Evolutionary conservation across 2,329 filamentous ascomycete genomes (phyloP).

Genomic region (Leptographium flavum): DNA sequence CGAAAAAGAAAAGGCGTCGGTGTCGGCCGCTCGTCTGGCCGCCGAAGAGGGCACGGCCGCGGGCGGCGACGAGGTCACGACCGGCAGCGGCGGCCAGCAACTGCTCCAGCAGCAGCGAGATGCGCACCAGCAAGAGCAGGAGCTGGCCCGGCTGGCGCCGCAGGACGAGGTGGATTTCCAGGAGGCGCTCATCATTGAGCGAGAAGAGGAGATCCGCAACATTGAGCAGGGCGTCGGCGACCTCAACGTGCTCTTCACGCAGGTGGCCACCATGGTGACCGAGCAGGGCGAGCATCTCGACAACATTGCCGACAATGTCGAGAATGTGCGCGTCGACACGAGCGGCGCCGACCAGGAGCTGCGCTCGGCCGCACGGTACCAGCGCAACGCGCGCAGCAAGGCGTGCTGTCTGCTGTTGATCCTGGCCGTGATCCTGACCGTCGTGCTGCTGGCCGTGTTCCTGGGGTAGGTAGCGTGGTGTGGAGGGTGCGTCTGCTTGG

Average conservation of each 20-base stretch:
- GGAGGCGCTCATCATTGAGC: conserved; percentile 86
- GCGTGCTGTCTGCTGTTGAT: conserved; percentile 86
- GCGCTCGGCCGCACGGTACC: conserved; percentile 73
- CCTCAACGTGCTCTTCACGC: conserved; percentile 89
- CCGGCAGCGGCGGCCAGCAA: conserved; percentile 18
- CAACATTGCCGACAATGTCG: conserved; percentile 78
- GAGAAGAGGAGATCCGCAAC: conserved; percentile 90
- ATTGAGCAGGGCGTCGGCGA: conserved; percentile 95
- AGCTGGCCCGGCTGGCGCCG: conserved; percentile 67
- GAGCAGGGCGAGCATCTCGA: conserved; percentile 86
- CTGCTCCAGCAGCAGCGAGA: conserved; percentile 44
- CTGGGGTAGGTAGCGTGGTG: conserved; percentile 45
- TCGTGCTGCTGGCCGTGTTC: conserved; percentile 77
- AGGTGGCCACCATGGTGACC: conserved; percentile 93
- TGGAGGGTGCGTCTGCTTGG: neutral
- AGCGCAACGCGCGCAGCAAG: conserved; percentile 91
- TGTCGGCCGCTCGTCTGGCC: conserved; percentile 68
- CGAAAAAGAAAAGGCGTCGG: conserved; percentile 82
- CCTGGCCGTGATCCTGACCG: conserved; percentile 72
- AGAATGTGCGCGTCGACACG: conserved; percentile 68
- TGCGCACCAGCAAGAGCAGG: conserved; percentile 59
- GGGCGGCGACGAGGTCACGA: conserved; percentile 10
- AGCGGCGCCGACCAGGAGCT: conserved; percentile 76
- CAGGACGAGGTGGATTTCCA: conserved; percentile 98
- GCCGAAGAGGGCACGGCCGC: conserved; percentile 42